Evolutionary conservation across 1,284 basidiomycete species (phyloP), one percentile per base, ranked within the genome.

Genomic region (Pisolithus thermaeus): DNA sequence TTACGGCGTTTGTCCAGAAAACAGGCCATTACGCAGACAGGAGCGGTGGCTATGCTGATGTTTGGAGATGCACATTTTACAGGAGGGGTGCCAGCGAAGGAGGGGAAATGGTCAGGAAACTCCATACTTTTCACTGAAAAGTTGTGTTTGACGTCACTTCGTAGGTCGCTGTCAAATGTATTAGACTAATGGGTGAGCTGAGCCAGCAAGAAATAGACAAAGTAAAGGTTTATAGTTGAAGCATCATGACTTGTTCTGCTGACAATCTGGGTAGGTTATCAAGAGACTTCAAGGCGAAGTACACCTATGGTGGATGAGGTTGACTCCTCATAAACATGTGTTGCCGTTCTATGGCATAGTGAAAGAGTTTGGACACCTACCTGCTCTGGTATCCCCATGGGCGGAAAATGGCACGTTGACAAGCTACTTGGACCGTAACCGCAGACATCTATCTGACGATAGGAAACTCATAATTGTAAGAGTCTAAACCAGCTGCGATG

Each of bases 341-440:
- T 32, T 65, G 6, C 62, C 59, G 1, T 49, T 63, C 22, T 45
- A 51, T 25, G 61, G 61, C 12, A 59, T 53, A 1, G 55, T 50
- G n/a, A 36, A 30, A 9, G 58, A 51, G 16, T 62, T 63, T 16
- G 57, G 61, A 18, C 59, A 32, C 41, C 58, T 64, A 20, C 47
- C 61, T 11, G 54, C 62, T 6, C 49, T 62, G 52, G 62, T 62
- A 22, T 65, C 50, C 23, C 61, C 63, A 3, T 62, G 61, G 61
- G 30, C 46, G 7, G 57, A 65, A 0, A 60, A 65, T 9, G 63
- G 63, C 1, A 23, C 54, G 1, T 28, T 65, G 40, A 56, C 52
- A 1, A 30, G 37, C 18, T 63, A 60, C 50, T 50, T 65, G 18
- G 51, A 49, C 12, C 23, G 40, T 3, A 20, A 18, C 12, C 23